A percentile compares a stretch with the other conserved stretches of the same genome.
Evolutionary conservation across 1,139 yeast genomes (phyloP).

Genomic region (Zygoascus sp.): DNA sequence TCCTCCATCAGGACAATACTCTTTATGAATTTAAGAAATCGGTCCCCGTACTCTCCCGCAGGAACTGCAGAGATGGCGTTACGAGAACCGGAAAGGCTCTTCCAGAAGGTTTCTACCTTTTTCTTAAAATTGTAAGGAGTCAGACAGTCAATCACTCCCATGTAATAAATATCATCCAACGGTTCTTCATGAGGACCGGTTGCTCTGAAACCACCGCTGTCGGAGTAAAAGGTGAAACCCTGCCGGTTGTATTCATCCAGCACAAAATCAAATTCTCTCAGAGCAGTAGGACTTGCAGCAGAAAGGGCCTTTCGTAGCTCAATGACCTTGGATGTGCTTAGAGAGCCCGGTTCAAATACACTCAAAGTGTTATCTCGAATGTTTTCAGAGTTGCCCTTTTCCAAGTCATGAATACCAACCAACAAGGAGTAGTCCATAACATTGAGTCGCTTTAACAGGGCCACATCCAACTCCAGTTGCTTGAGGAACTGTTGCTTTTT

Average conservation of each 20-base stretch:
- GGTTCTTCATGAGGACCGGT: conserved; percentile 64
- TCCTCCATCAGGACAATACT: conserved; percentile 23
- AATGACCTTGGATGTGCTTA: conserved; percentile 30
- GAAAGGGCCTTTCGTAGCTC: conserved; percentile 37
- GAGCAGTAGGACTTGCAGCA: conserved; percentile 36
- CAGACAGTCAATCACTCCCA: conserved; percentile 92
- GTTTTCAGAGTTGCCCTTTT: conserved; percentile 48
- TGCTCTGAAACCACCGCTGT: conserved; percentile 82
- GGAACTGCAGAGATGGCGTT: conserved; percentile 84
- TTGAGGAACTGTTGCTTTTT: conserved; percentile 55
- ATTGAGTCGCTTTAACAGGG: conserved; percentile 63
- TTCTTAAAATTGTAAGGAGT: conserved; percentile 79
- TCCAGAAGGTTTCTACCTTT: conserved; percentile 79
- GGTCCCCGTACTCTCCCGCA: conserved; percentile 79
- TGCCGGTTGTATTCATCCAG: conserved; percentile 30
- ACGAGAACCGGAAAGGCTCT: conserved; percentile 66
- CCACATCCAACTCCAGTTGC: conserved; percentile 74
- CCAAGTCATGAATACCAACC: conserved; percentile 78
- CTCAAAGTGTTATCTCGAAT: conserved; percentile 37
- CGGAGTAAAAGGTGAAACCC: conserved; percentile 60
- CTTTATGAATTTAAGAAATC: conserved; percentile 71
- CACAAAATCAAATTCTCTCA: conserved; percentile 34
- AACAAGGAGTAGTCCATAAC: conserved; percentile 95
- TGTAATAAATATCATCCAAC: conserved; percentile 67
- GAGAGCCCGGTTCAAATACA: conserved; percentile 36